phyloP scores from a whole-genome alignment of 257 asterid genomes.

The Solanum chiquidenum region DNA sequence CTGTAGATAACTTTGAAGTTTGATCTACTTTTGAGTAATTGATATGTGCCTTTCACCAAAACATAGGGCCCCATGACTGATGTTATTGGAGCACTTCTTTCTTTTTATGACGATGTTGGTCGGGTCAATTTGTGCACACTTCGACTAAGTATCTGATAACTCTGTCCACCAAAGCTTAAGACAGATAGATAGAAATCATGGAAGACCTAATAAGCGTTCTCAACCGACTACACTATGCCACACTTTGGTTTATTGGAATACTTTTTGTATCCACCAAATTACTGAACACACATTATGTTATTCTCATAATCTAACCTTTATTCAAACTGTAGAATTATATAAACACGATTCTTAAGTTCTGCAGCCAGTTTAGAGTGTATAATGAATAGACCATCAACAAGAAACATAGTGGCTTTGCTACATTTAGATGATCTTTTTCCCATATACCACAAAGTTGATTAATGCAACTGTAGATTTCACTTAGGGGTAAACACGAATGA shows the following conservation, averaged over 20 bases:
- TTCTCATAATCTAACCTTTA: background rate
- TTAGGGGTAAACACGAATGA: background rate
- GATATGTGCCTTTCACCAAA: constrained; percentile 1
- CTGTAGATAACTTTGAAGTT: background rate
- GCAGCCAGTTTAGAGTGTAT: background rate
- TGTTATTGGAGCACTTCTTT: background rate
- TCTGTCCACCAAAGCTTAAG: background rate
- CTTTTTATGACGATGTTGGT: background rate
- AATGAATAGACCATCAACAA: background rate
- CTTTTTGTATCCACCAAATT: background rate
- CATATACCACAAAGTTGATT: background rate
- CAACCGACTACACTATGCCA: background rate
- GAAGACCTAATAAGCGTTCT: background rate
- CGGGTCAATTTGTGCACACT: fast-evolving
- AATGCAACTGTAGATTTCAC: background rate
- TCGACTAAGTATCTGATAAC: background rate
- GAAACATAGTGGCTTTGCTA: background rate
- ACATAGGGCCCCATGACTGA: background rate
- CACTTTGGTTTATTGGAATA: background rate
- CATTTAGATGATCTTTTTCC: background rate
- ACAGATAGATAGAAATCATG: background rate
- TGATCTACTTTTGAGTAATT: background rate
- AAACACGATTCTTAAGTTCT: background rate
- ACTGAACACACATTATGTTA: background rate
- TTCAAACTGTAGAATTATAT: background rate